Percentiles rank a stretch among this genome's conserved stretches.
phyloP scores from a whole-genome alignment of 805 yeast genomes.

The Vanderwaltozyma verrucispora region DNA sequence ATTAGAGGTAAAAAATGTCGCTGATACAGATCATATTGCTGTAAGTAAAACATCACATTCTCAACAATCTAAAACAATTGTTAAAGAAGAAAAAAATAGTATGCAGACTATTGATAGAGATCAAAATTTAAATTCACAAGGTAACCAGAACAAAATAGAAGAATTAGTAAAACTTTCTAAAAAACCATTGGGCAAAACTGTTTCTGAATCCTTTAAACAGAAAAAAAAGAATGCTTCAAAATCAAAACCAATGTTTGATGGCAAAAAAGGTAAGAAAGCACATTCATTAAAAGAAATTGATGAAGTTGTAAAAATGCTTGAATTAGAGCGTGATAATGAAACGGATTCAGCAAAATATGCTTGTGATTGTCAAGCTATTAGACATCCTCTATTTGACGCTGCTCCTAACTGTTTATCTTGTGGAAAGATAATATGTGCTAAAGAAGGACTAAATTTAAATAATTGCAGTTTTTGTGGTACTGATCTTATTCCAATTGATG shows the following conservation, averaged over 20 bases:
- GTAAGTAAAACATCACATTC: no score
- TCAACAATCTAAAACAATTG: no score
- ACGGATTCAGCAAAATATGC: constrained; percentile 18
- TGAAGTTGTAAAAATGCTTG: constrained; percentile 45
- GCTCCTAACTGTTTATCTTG: constrained; percentile 93
- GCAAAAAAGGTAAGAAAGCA: constrained; percentile 21
- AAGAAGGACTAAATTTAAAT: constrained; percentile 66
- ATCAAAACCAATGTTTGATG: background rate
- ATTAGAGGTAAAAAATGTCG: constrained; percentile 3
- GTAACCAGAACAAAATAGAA: no score
- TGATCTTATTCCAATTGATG: constrained; percentile 53
- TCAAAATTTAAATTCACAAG: no score
- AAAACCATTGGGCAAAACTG: background rate
- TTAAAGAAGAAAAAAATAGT: no score
- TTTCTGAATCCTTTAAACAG: constrained; percentile 1
- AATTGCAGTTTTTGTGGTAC: constrained; percentile 79
- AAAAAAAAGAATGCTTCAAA: background rate
- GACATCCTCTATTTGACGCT: constrained; percentile 79
- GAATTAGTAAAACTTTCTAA: background rate
- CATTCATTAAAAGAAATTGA: constrained; percentile 57
- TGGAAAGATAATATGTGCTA: constrained; percentile 84
- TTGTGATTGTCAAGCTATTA: constrained; percentile 79
- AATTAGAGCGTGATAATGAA: constrained; percentile 26
- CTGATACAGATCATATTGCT: no score
- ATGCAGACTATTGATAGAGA: no score